Percentiles rank a stretch among this genome's conserved stretches.
Evolutionary conservation across 352 stramenopile genomes (phyloP).

Genomic region (Globisporangium spiculum): DNA sequence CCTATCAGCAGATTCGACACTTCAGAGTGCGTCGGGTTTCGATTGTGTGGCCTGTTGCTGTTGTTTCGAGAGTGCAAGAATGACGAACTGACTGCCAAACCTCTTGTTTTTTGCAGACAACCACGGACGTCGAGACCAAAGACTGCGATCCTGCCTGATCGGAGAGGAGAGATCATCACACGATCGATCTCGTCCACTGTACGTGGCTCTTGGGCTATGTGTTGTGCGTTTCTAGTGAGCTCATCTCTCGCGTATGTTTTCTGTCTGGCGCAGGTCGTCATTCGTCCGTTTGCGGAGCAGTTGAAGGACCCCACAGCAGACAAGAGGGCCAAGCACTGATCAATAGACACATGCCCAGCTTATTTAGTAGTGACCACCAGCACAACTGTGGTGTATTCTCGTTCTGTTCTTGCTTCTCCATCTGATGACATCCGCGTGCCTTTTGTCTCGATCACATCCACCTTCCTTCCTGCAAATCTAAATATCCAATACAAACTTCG

Average conservation of each 20-base stretch:
- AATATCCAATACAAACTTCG: slow-evolving; percentile 62
- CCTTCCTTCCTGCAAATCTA: neutral
- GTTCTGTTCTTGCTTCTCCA: neutral
- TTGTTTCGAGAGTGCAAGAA: neutral
- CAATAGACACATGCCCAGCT: neutral
- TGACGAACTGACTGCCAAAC: neutral
- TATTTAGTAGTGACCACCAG: neutral
- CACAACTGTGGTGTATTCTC: neutral
- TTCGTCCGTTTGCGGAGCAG: slow-evolving; percentile 52
- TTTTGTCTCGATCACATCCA: neutral
- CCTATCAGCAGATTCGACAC: slow-evolving; percentile 3
- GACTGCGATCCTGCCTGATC: slow-evolving; percentile 26
- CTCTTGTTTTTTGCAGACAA: neutral
- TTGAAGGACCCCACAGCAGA: neutral
- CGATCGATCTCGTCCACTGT: slow-evolving; percentile 40
- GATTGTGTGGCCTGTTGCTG: neutral
- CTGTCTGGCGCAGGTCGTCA: slow-evolving; percentile 32
- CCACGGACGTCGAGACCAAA: slow-evolving; percentile 24
- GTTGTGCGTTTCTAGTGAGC: neutral
- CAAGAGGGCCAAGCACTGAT: slow-evolving; percentile 13
- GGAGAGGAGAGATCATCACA: slow-evolving; percentile 45
- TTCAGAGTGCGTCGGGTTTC: slow-evolving; percentile 6
- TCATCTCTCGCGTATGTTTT: neutral
- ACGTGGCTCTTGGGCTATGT: slow-evolving; percentile 7
- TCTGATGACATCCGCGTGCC: neutral